A percentile compares a stretch with the other conserved stretches of the same genome.
Conservation (phyloP, 257 asterid genomes). For the Pogostemon cablin region DNA sequence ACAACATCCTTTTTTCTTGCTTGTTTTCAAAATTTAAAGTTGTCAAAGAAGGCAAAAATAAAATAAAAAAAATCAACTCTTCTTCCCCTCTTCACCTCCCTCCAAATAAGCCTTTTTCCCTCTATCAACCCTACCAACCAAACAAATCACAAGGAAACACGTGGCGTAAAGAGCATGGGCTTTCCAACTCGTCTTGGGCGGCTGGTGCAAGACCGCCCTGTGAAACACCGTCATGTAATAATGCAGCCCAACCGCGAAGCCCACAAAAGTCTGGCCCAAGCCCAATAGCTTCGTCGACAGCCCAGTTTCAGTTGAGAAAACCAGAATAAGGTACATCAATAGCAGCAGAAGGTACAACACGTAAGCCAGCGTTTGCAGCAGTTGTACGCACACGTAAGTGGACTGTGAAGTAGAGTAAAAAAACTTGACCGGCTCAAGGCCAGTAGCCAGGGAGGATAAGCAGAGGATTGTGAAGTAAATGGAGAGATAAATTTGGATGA, state of each 20-base stretch:
- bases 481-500: slow-evolving; percentile 78
- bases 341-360: slow-evolving; percentile 87
- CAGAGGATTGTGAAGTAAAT: slow-evolving; percentile 84
- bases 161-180: slow-evolving; percentile 77
- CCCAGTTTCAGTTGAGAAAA: slow-evolving; percentile 78
- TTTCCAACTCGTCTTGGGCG: slow-evolving; percentile 85
- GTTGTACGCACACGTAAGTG: slow-evolving; percentile 76
- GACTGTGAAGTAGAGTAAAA: slow-evolving; percentile 87
- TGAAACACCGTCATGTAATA: slow-evolving; percentile 87
- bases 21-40: slow-evolving; percentile 30
- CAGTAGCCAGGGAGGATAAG: slow-evolving; percentile 67
- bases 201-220: slow-evolving; percentile 73
- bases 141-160: slow-evolving; percentile 75
- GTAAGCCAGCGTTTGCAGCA: slow-evolving; percentile 66
- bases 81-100: slow-evolving; percentile 80
- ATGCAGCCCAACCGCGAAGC: slow-evolving; percentile 91
- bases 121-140: slow-evolving; percentile 60
- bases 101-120: slow-evolving; percentile 80
- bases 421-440: slow-evolving; percentile 82
- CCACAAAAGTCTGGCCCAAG: slow-evolving; percentile 84
- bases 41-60: not conserved
- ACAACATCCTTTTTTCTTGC: slow-evolving; percentile 19
- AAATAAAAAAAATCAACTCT: slow-evolving; percentile 39
- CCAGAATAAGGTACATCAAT: slow-evolving; percentile 76
- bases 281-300: slow-evolving; percentile 58